phyloP scores from a whole-genome alignment of 768 basidiomycete species.

The Psilocybe azurescens region DNA sequence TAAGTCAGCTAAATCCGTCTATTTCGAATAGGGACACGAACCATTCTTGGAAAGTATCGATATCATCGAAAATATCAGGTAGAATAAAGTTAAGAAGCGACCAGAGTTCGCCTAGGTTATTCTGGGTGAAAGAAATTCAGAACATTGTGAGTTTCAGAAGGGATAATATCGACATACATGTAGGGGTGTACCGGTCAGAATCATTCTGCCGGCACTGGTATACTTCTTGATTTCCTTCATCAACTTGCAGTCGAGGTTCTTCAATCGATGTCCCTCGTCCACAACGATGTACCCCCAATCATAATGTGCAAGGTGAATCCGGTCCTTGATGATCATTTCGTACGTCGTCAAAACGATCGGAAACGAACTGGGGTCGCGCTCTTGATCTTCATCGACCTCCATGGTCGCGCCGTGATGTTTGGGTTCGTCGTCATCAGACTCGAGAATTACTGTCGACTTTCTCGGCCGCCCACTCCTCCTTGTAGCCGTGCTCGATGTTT shows the following conservation, averaged over 20 bases:
- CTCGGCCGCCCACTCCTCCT: slow-evolving; percentile 21
- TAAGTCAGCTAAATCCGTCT: not conserved
- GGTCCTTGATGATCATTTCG: slow-evolving; percentile 90
- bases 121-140: slow-evolving; percentile 57
- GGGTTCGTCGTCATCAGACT: slow-evolving; percentile 26
- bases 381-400: slow-evolving; percentile 5
- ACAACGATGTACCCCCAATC: slow-evolving; percentile 94
- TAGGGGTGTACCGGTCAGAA: slow-evolving; percentile 94
- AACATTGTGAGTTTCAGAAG: slow-evolving; percentile 3
- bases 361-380: slow-evolving; percentile 45
- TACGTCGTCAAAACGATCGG: slow-evolving; percentile 92
- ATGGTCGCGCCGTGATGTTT: not conserved
- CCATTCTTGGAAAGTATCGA: slow-evolving; percentile 92
- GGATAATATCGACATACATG: slow-evolving; percentile 61
- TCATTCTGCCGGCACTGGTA: slow-evolving; percentile 83
- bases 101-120: slow-evolving; percentile 96
- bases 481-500: not conserved
- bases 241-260: slow-evolving; percentile 92
- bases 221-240: slow-evolving; percentile 92
- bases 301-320: slow-evolving; percentile 62
- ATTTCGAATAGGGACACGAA: slow-evolving; percentile 30
- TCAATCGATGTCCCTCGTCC: slow-evolving; percentile 93
- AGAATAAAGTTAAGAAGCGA: slow-evolving; percentile 94
- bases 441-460: slow-evolving; percentile 25
- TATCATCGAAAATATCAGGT: slow-evolving; percentile 90